Evolutionary conservation across 2,329 filamentous ascomycete species (phyloP).

Genomic region (Diaporthe aspalathi): DNA sequence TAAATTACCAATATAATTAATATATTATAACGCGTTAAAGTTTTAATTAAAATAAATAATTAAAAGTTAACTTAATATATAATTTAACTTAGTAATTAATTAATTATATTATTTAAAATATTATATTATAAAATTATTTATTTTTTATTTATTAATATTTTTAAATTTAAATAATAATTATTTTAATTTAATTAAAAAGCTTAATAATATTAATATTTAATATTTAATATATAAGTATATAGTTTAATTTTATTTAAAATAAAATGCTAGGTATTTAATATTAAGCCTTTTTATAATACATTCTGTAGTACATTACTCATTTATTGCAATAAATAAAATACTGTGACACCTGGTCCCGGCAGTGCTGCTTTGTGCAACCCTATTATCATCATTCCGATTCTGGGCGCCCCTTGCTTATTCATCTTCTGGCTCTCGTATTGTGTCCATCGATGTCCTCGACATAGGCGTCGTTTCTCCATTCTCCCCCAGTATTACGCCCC

Average conservation of each 20-base stretch:
- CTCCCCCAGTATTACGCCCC: conserved; percentile 39
- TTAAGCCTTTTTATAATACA: conserved; percentile 14
- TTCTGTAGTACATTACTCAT: conserved; percentile 21
- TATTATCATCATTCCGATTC: conserved; percentile 1
- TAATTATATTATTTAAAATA: background rate
- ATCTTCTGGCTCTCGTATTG: conserved; percentile 34
- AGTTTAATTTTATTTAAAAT: too few species aligned
- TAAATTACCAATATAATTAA: too few species aligned
- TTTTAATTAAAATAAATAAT: too few species aligned
- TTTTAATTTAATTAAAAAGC: too few species aligned
- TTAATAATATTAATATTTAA: too few species aligned
- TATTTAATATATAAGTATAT: too few species aligned
- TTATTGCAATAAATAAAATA: background rate
- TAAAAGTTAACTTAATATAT: too few species aligned
- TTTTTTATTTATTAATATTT: too few species aligned
- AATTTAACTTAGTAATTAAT: too few species aligned
- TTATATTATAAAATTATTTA: too few species aligned
- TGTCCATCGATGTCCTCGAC: conserved; percentile 36
- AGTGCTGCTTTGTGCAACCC: background rate
- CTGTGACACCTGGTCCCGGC: conserved; percentile 12
- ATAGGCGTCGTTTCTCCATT: conserved; percentile 26
- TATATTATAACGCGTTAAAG: too few species aligned
- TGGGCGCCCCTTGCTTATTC: background rate
- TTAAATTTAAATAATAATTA: too few species aligned
- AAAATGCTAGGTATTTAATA: conserved; percentile 21